These are phyloP conservation scores for Isoetes engelmannii DNA, from an alignment of 83 land plant genomes.

Conservation along the genomic window DNA sequence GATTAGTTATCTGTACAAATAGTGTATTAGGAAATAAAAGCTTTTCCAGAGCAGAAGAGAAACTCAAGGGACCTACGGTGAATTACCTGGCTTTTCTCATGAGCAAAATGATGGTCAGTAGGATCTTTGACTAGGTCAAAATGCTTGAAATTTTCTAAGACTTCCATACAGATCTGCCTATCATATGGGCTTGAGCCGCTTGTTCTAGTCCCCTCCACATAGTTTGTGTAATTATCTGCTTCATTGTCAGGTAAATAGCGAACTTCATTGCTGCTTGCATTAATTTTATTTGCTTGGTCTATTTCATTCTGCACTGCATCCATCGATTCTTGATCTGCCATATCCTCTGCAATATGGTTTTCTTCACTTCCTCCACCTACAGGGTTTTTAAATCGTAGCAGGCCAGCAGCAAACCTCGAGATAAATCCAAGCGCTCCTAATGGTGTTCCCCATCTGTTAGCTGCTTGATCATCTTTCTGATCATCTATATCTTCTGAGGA, in stretches of 20 bases:
- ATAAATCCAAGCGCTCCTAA: conserved; percentile 39
- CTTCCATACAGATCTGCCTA: not conserved
- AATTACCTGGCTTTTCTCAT: conserved; percentile 30
- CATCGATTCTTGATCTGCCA: not conserved
- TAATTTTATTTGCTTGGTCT: not conserved
- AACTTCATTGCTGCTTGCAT: not conserved
- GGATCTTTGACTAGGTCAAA: conserved; percentile 53
- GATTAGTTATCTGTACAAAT: conserved; percentile 38
- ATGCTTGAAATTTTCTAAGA: conserved; percentile 25
- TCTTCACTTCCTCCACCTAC: conserved; percentile 1
- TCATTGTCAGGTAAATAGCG: not conserved
- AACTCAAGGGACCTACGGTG: not conserved
- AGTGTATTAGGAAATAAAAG: not conserved
- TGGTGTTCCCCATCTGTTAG: not conserved
- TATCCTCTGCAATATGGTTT: not conserved
- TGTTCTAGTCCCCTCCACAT: not conserved
- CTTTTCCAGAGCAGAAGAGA: conserved; percentile 6
- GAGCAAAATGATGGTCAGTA: conserved; percentile 55
- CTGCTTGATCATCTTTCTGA: too few species aligned
- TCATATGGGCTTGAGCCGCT: not conserved
- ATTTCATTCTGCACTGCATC: not conserved
- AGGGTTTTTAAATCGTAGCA: conserved; percentile 28
- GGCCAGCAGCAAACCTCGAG: conserved; percentile 28
- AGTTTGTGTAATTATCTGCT: not conserved
- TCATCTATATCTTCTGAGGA: too few species aligned